Evolutionary conservation across 352 stramenopile species (phyloP), one percentile per base, ranked within the genome.

Genomic region (Thalassiosira hispida): DNA sequence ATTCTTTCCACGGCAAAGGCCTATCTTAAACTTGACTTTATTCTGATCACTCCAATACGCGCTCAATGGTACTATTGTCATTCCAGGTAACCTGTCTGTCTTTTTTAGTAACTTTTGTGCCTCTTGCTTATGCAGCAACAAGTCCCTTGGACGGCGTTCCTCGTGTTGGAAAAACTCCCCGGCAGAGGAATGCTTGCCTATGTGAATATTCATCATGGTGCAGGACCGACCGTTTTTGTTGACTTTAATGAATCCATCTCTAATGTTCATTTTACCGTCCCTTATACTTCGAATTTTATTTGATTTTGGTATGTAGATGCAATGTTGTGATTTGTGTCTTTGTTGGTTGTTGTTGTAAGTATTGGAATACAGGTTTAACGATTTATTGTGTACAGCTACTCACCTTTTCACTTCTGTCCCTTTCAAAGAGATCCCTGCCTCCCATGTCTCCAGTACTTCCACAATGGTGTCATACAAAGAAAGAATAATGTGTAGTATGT

Each of bases 21-120:
- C 87, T 60, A 93, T 90, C 71, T 91, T 75, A 65, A 93, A 61
- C 44, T 93, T 93, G 23, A 93, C 63, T 61, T 76, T 81, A 74
- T 91, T 91, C 27, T 90, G 46, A 38, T 93, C 85, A 70, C 84
- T 91, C 64, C 89, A 93, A 70, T 91, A 93, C 18, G 82, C 84
- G 65, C 87, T 89, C 0, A 93, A 56, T 2, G 87, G 87, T 0
- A 93, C 87, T 46, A 93, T 82, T 2, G 87, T 93, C 84, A 91
- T 88, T 22, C 87, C 87, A 25, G 69, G 65, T 49, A 73, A 61
- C 70, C 77, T 78, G 51, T 86, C 78, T 1, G 77, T 85, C 47
- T 90, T 74, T 51, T 89, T 73, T 23, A 78, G 42, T 38, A 88
- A 79, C 70, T 80, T 89, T 1, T 77, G 76, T 16, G 84, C 85